Evolutionary conservation across 75 land plant species (phyloP), one percentile per base, ranked within the genome.

Genomic region (Selaginella tamariscina): DNA sequence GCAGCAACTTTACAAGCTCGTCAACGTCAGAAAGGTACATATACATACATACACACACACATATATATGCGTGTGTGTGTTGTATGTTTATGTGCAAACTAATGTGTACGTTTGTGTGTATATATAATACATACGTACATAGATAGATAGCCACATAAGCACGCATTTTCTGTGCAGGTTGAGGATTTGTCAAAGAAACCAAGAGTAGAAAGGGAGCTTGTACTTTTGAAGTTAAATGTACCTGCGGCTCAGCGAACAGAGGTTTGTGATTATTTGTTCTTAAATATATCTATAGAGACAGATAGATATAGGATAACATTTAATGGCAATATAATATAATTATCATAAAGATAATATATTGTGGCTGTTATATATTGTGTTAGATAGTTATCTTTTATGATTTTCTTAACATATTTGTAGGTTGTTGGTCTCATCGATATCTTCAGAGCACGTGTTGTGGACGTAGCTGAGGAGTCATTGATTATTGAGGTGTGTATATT

Each of bases 401-500:
- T 21, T 23, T 21, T 27, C 8, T 27, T 59, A 8, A 5, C 2
- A 23, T 2, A 59, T 2, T 39, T 39, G 15, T 39, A 59, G 62
- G 62, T 59, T 8, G n/a, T 59, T 23, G 62, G 62, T 27, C 62
- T 59, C 8, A 21, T 59, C 21, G 62, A 59, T 23, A 26, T 59
- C 62, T 59, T 59, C 62, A 5, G 62, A 59, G 62, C 62, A n/a
- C 62, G 62, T 9, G 62, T 59, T 8, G 62, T 59, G n/a, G 62
- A 59, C 23, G 62, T 59, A 8, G 62, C 62, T 5, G 62, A 59
- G 62, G 23, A 59, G 8, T 59, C 62, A 9, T 23, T 59, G 8
- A 59, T 23, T 23, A 5, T 59, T 5, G 62, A 59, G 62, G 62
- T 59, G 2, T 18, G 31, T 18, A 26, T 28, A 32, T 2, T n/a